A percentile compares a stretch with the other conserved stretches of the same genome.
phyloP scores from a whole-genome alignment of 495 filamentous ascomycete genomes.

The Tuber aestivum region DNA sequence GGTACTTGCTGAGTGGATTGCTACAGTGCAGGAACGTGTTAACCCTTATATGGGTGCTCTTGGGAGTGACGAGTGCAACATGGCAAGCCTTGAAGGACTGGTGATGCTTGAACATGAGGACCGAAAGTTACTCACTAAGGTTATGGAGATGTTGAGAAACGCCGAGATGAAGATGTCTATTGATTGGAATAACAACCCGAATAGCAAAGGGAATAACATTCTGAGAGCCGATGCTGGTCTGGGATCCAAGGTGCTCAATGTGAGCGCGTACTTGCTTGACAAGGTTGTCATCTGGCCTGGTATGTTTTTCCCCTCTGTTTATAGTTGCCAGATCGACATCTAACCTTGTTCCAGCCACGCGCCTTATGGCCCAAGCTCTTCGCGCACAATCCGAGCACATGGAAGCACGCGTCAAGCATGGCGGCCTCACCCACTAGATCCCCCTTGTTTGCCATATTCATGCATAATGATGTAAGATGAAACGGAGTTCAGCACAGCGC shows the following conservation, averaged over 20 bases:
- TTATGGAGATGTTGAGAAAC: conserved; percentile 70
- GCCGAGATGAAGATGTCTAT: conserved; percentile 74
- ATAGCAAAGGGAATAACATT: conserved; percentile 53
- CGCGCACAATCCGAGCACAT: conserved; percentile 80
- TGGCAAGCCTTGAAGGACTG: conserved; percentile 68
- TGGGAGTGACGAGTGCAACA: conserved; percentile 72
- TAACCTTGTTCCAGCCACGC: conserved; percentile 59
- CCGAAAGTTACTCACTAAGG: conserved; percentile 75
- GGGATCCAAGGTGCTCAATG: conserved; percentile 67
- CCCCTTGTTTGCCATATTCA: neutral
- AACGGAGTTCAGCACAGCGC: conserved; percentile 2
- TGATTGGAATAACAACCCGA: conserved; percentile 52
- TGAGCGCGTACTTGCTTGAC: conserved; percentile 85
- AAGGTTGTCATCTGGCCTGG: conserved; percentile 89
- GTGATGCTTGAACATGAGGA: conserved; percentile 93
- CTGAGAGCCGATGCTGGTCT: conserved; percentile 36
- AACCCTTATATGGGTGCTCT: conserved; percentile 82
- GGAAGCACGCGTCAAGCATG: conserved; percentile 45
- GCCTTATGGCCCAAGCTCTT: conserved; percentile 79
- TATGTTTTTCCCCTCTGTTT: conserved; percentile 47
- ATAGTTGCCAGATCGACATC: conserved; percentile 21
- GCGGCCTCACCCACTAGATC: conserved; percentile 19
- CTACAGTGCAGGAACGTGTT: conserved; percentile 89
- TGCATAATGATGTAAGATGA: neutral
- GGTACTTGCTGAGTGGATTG: conserved; percentile 92